Conservation (phyloP, 1,284 basidiomycete species). For the Microbotryum intermedium region DNA sequence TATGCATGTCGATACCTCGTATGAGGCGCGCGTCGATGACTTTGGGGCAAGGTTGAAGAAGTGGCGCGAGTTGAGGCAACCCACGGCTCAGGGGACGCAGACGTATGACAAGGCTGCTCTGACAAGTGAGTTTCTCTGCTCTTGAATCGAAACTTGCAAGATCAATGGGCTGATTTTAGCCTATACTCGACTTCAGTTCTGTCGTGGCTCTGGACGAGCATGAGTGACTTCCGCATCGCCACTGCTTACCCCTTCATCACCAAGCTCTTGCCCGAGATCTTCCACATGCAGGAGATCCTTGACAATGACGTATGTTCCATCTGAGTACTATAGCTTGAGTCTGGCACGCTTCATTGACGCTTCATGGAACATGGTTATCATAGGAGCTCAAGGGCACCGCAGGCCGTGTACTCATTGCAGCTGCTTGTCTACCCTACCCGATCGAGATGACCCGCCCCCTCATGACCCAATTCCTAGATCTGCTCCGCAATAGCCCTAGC, state of each 20-base stretch:
- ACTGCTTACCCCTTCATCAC: constrained; percentile 35
- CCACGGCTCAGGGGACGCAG: constrained; percentile 46
- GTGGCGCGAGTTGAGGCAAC: constrained; percentile 38
- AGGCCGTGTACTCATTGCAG: constrained; percentile 41
- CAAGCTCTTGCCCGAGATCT: constrained; percentile 34
- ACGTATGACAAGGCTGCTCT: constrained; percentile 81
- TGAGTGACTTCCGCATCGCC: constrained; percentile 32
- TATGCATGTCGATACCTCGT: constrained; percentile 54
- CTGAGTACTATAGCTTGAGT: neutral
- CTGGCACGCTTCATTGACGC: neutral
- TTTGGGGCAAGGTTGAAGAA: constrained; percentile 35
- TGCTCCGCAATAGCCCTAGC: constrained; percentile 41
- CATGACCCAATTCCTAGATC: constrained; percentile 40
- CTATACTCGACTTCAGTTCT: constrained; percentile 48
- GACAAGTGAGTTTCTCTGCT: constrained; percentile 48
- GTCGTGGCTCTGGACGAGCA: constrained; percentile 64
- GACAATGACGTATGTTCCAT: constrained; percentile 32
- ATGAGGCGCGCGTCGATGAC: constrained; percentile 47
- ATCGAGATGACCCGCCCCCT: constrained; percentile 43
- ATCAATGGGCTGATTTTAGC: constrained; percentile 54
- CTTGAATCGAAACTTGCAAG: constrained; percentile 56
- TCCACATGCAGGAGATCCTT: constrained; percentile 36
- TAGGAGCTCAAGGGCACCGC: constrained; percentile 42
- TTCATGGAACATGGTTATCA: constrained; percentile 37
- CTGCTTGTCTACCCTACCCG: constrained; percentile 44